A percentile compares a stretch with the other conserved stretches of the same genome.
phyloP scores from a whole-genome alignment of 352 stramenopile species.

The Pythium dissimile region DNA sequence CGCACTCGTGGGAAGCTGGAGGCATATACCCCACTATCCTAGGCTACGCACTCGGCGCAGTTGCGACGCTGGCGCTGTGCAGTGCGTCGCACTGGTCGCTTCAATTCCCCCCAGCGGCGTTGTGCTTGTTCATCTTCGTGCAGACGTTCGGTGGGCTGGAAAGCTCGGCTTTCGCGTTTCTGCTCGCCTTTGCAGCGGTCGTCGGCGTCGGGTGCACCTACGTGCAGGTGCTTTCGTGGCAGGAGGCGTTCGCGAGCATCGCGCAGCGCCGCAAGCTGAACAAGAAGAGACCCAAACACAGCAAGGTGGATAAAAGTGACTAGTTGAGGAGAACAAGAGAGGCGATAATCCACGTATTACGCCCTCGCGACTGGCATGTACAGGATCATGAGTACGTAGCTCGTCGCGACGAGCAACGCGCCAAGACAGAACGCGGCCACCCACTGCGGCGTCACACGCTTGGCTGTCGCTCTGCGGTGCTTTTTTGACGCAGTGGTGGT shows the following conservation, averaged over 20 bases:
- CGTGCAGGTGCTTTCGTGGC: constrained; percentile 48
- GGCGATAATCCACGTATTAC: too few relatives aligned
- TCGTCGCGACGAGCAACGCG: neutral
- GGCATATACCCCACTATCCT: constrained; percentile 56
- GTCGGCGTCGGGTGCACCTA: constrained; percentile 54
- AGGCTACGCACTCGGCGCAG: constrained; percentile 47
- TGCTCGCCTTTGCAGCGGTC: constrained; percentile 38
- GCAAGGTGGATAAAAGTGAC: constrained; percentile 31
- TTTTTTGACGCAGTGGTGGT: neutral
- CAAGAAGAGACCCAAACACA: constrained; percentile 10
- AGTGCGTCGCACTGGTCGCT: constrained; percentile 26
- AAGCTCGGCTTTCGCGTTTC: constrained; percentile 20
- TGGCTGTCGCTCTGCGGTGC: neutral
- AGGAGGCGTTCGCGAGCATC: constrained; percentile 48
- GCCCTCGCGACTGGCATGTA: neutral
- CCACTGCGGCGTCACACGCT: neutral
- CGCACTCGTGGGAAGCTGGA: constrained; percentile 49
- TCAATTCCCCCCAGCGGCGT: constrained; percentile 1
- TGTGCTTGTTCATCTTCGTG: constrained; percentile 13
- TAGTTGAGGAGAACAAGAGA: constrained; percentile 6
- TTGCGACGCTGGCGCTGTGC: constrained; percentile 37
- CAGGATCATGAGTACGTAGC: constrained; percentile 1
- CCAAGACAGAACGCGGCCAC: neutral
- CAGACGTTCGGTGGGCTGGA: constrained; percentile 18
- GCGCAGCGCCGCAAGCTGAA: constrained; percentile 17